Conservation (phyloP, 257 asterid species). For the Eustoma russellianum region DNA sequence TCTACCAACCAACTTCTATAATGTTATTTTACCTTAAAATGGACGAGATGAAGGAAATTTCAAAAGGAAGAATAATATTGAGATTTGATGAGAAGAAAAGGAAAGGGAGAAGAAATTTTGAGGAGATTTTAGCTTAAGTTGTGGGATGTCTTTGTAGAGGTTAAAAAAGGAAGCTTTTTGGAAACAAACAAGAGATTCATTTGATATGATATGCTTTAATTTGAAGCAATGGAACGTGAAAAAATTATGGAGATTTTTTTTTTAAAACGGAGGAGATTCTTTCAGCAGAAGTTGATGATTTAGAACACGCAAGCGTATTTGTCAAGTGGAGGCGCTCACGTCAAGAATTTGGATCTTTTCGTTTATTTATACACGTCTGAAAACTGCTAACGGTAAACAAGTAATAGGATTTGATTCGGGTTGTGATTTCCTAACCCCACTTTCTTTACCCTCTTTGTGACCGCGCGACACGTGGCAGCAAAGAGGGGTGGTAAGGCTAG, state of each 20-base stretch:
- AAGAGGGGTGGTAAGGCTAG: too few species aligned
- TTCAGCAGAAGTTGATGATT: not conserved
- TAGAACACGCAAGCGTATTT: constrained; percentile 10
- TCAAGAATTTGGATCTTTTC: not conserved
- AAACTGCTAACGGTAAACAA: too few species aligned
- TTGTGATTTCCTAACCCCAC: too few species aligned
- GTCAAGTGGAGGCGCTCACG: constrained; percentile 11
- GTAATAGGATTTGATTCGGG: too few species aligned
- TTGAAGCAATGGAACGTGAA: not conserved
- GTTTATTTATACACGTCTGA: too few species aligned
- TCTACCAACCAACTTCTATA: not conserved
- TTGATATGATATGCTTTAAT: not conserved
- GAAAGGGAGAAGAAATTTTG: too few species aligned
- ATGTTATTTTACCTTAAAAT: not conserved
- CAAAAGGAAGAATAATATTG: not conserved
- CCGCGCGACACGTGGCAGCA: too few species aligned
- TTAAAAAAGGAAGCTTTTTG: not conserved
- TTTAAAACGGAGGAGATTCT: not conserved
- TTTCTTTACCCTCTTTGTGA: too few species aligned
- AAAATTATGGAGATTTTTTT: too few species aligned
- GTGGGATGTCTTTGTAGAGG: not conserved
- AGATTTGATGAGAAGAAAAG: too few species aligned
- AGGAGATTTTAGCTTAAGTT: not conserved
- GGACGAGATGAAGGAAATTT: too few species aligned
- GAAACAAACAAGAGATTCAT: not conserved